Conservation (phyloP, 495 filamentous ascomycete species). For the Aspergillus wentii region DNA sequence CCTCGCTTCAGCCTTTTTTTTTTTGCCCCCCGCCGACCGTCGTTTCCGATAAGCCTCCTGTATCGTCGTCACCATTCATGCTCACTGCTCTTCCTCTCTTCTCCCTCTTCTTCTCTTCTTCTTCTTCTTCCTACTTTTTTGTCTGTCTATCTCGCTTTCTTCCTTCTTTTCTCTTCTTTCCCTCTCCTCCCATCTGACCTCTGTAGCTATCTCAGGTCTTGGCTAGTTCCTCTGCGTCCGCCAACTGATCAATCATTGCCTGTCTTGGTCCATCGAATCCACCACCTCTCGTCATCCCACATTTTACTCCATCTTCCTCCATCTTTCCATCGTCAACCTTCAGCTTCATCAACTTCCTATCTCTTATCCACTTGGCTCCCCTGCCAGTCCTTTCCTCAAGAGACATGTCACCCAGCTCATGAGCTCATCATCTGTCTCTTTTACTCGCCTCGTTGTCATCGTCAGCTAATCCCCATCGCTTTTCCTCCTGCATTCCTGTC, state of each 20-base stretch:
- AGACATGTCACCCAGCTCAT: too few relatives aligned
- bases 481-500: slow-evolving; percentile 5
- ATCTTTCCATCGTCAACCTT: slow-evolving; percentile 1
- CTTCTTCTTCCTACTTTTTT: slow-evolving; percentile 5
- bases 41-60: slow-evolving; percentile 22
- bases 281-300: too few relatives aligned
- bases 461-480: too few relatives aligned
- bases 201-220: too few relatives aligned
- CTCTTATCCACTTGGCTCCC: slow-evolving; percentile 13
- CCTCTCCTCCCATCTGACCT: slow-evolving; percentile 1
- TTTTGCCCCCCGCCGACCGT: slow-evolving; percentile 14
- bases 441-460: too few relatives aligned
- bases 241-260: background rate
- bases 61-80: slow-evolving; percentile 15
- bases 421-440: too few relatives aligned
- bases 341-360: background rate
- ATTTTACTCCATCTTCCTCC: slow-evolving; percentile 1
- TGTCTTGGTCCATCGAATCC: background rate
- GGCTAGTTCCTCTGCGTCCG: too few relatives aligned
- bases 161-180: slow-evolving; percentile 1
- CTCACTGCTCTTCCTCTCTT: slow-evolving; percentile 1
- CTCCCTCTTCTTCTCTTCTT: slow-evolving; percentile 5
- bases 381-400: too few relatives aligned
- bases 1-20: slow-evolving; percentile 17
- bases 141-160: background rate